These are phyloP conservation scores for Kazachstania kunashirensis DNA, from an alignment of 805 yeast species.

Conservation along the genomic window DNA sequence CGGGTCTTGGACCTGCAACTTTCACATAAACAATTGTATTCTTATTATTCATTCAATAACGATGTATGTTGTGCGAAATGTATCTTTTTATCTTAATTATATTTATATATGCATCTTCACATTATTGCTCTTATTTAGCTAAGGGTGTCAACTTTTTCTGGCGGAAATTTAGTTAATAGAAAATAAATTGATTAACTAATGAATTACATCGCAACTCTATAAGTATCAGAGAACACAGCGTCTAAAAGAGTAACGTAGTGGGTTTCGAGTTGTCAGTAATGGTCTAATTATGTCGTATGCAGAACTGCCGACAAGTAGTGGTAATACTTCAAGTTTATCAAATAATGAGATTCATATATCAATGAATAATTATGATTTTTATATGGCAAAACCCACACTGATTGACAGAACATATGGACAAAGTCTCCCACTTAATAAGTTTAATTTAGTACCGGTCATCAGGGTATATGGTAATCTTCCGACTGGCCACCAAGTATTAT, in stretches of 20 bases:
- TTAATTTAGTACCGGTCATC: constrained; percentile 57
- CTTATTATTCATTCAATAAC: constrained; percentile 22
- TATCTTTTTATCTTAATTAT: too few species aligned
- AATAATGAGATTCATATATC: constrained; percentile 36
- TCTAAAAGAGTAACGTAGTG: too few species aligned
- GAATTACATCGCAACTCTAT: too few species aligned
- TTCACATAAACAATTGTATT: constrained; percentile 36
- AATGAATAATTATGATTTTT: constrained; percentile 56
- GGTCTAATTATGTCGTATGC: constrained; percentile 2
- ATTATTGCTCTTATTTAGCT: too few species aligned
- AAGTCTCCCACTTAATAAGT: constrained; percentile 27
- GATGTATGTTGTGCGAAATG: too few species aligned
- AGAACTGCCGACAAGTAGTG: background rate
- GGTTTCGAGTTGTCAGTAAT: too few species aligned
- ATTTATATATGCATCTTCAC: too few species aligned
- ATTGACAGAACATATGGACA: constrained; percentile 40
- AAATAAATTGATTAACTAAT: too few species aligned
- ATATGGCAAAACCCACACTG: constrained; percentile 44
- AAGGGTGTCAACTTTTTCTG: too few species aligned
- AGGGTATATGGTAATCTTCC: constrained; percentile 66
- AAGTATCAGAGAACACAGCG: too few species aligned
- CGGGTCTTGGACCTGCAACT: constrained; percentile 33
- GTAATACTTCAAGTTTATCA: constrained; percentile 4
- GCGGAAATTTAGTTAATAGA: too few species aligned
- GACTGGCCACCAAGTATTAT: constrained; percentile 47